These are phyloP conservation scores for Chaetomiaceae sp. DNA, from an alignment of 2,329 filamentous ascomycete genomes.

Conservation along the genomic window DNA sequence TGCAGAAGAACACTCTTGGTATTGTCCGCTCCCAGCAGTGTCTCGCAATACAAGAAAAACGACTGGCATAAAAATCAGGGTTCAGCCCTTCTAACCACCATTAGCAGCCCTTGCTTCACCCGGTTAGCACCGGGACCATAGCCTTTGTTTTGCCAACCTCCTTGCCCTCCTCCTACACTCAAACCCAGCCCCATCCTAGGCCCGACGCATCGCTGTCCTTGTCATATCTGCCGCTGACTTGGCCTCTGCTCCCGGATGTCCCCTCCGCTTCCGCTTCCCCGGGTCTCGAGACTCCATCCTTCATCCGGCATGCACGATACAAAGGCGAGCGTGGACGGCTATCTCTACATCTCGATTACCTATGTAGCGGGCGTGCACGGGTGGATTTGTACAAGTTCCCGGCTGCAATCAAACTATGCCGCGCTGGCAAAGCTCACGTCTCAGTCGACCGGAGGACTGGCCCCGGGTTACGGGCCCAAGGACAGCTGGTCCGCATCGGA, in stretches of 20 bases:
- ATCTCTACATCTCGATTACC: not conserved
- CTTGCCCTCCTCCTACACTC: too few relatives aligned
- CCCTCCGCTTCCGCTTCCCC: too few relatives aligned
- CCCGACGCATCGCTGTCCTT: not conserved
- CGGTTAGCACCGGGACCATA: not conserved
- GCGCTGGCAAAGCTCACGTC: too few relatives aligned
- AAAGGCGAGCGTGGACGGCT: not conserved
- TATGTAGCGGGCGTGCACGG: not conserved
- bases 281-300: not conserved
- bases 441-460: too few relatives aligned
- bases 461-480: too few relatives aligned
- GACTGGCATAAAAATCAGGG: not conserved
- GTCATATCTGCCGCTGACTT: too few relatives aligned
- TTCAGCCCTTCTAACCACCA: not conserved
- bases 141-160: not conserved
- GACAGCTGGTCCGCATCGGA: too few relatives aligned
- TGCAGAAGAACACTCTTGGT: not conserved
- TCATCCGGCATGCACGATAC: not conserved
- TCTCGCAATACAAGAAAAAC: slow-evolving; percentile 6
- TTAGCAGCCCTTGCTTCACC: not conserved
- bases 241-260: not conserved
- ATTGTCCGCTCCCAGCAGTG: not conserved
- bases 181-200: not conserved
- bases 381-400: too few relatives aligned
- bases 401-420: too few relatives aligned